phyloP scores from a whole-genome alignment of 306 rosid genomes.

The Rubus idaeus region DNA sequence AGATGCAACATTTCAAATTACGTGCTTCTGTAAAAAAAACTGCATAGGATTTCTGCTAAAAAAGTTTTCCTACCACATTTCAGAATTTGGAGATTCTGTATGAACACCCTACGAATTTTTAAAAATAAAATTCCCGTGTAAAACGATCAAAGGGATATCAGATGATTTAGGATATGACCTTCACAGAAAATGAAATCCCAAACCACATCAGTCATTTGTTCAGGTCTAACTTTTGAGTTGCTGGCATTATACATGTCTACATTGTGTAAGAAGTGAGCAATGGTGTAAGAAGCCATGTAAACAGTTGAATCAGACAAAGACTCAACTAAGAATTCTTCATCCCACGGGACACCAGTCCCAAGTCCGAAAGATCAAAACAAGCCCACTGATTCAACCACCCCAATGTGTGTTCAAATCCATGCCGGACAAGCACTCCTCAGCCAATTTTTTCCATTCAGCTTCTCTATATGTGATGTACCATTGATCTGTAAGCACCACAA shows the following conservation, averaged over 20 bases:
- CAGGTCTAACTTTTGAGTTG: constrained; percentile 56
- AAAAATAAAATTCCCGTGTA: too few relatives aligned
- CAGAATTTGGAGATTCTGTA: too few relatives aligned
- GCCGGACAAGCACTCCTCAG: constrained; percentile 78
- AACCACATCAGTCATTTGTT: constrained; percentile 76
- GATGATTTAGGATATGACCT: constrained; percentile 64
- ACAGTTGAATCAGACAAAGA: constrained; percentile 90
- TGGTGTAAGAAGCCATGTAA: constrained; percentile 96
- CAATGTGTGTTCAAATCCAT: constrained; percentile 90
- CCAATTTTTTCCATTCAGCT: constrained; percentile 69
- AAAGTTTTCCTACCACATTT: too few relatives aligned
- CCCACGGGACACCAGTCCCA: constrained; percentile 92
- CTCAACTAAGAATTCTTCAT: constrained; percentile 79
- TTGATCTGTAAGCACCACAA: too few relatives aligned
- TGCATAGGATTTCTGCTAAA: too few relatives aligned
- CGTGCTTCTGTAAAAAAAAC: too few relatives aligned
- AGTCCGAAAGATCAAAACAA: constrained; percentile 92
- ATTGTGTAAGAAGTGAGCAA: constrained; percentile 70
- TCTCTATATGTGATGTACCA: constrained; percentile 49
- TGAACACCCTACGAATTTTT: too few relatives aligned
- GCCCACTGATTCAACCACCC: constrained; percentile 97
- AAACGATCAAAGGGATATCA: constrained; percentile 27
- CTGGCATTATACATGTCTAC: constrained; percentile 69
- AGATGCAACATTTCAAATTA: too few relatives aligned
- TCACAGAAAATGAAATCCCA: constrained; percentile 82